Evolutionary conservation across 805 yeast species (phyloP).

Genomic region (Tetrapisispora taiwanensis): DNA sequence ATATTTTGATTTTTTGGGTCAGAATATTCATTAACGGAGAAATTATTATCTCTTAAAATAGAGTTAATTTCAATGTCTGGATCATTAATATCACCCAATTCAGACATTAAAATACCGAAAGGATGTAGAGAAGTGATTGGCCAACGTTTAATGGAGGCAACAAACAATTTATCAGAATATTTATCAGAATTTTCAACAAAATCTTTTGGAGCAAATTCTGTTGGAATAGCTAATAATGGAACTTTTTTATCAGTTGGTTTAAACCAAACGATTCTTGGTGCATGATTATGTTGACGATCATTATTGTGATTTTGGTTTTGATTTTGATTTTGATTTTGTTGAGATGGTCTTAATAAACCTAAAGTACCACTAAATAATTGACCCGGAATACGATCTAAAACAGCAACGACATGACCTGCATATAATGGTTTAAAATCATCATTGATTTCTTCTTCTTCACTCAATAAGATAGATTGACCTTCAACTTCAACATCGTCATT

Average conservation of each 20-base stretch:
- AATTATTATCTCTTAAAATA: slow-evolving; percentile 77
- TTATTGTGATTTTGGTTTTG: slow-evolving; percentile 17
- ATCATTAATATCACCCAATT: slow-evolving; percentile 73
- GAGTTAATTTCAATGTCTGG: slow-evolving; percentile 76
- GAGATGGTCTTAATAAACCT: slow-evolving; percentile 90
- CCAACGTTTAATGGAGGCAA: slow-evolving; percentile 96
- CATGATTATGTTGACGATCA: slow-evolving; percentile 21
- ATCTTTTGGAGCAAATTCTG: slow-evolving; percentile 94
- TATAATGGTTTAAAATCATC: slow-evolving; percentile 89
- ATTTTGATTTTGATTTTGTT: slow-evolving; percentile 44
- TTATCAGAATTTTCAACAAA: slow-evolving; percentile 85
- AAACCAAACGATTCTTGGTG: slow-evolving; percentile 97
- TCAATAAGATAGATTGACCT: slow-evolving; percentile 84
- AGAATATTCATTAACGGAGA: slow-evolving; percentile 71
- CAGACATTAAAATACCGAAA: slow-evolving; percentile 84
- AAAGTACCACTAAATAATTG: slow-evolving; percentile 91
- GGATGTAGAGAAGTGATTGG: slow-evolving; percentile 98
- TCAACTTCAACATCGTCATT: slow-evolving; percentile 98
- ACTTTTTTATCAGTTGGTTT: slow-evolving; percentile 97
- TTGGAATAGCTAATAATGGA: slow-evolving; percentile 95
- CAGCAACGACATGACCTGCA: slow-evolving; percentile 98
- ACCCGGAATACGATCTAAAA: slow-evolving; percentile 93
- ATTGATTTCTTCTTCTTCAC: slow-evolving; percentile 90
- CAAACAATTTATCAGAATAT: slow-evolving; percentile 73
- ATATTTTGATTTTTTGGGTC: slow-evolving; percentile 29